A percentile compares a stretch with the other conserved stretches of the same genome.
phyloP scores from a whole-genome alignment of 208 protist genomes.

The Wallacemonas sp. region DNA sequence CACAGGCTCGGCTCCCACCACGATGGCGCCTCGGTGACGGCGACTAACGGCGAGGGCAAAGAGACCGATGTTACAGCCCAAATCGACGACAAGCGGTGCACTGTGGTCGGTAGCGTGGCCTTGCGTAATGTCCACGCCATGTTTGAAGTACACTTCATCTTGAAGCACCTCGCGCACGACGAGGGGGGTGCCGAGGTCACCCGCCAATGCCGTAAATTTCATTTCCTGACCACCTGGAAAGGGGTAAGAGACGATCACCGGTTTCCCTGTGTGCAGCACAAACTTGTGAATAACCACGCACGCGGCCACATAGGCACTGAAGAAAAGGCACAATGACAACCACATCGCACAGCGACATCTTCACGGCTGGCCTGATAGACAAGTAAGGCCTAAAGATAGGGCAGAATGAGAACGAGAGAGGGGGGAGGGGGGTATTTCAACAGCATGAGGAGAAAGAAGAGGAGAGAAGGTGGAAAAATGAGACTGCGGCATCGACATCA shows the following conservation, averaged over 20 bases:
- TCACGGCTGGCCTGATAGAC: too few species aligned
- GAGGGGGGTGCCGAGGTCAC: conserved; percentile 32
- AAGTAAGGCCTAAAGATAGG: too few species aligned
- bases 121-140: conserved; percentile 27
- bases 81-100: conserved; percentile 36
- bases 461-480: not conserved
- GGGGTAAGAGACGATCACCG: not conserved
- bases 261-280: conserved; percentile 16
- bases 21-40: conserved; percentile 19
- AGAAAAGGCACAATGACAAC: not conserved
- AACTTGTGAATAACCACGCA: conserved; percentile 18
- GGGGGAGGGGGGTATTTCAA: not conserved
- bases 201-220: conserved; percentile 19
- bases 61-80: conserved; percentile 48
- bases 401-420: too few species aligned
- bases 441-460: conserved; percentile 8
- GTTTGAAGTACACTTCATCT: conserved; percentile 28
- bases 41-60: conserved; percentile 28
- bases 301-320: conserved; percentile 1
- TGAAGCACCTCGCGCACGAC: conserved; percentile 42
- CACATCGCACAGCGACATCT: too few species aligned
- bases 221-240: not conserved
- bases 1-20: conserved; percentile 43
- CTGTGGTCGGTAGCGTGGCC: not conserved
- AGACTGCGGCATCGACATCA: too few species aligned